Percentiles rank a stretch among this genome's conserved stretches.
phyloP scores from a whole-genome alignment of 73 alveolate genomes.

The Stentor roeselii region DNA sequence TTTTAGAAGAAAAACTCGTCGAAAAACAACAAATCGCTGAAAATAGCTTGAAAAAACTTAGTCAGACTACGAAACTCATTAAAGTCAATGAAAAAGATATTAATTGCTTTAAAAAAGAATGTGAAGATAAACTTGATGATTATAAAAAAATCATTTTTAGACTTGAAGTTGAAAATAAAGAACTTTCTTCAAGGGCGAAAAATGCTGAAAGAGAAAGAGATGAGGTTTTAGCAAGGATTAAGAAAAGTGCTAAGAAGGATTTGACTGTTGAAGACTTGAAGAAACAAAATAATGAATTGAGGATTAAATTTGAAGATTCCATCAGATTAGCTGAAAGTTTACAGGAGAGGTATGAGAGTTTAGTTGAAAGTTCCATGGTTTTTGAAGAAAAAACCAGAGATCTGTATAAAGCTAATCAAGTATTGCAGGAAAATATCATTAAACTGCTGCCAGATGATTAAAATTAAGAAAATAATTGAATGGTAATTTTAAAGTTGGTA shows the following conservation, averaged over 20 bases:
- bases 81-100: background rate
- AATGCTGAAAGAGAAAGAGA: background rate
- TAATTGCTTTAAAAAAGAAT: background rate
- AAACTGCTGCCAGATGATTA: background rate
- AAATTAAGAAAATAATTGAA: too few relatives aligned
- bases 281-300: constrained; percentile 1
- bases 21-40: background rate
- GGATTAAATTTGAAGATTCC: background rate
- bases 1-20: background rate
- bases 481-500: background rate
- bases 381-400: constrained; percentile 27
- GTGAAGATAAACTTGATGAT: constrained; percentile 12
- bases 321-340: background rate
- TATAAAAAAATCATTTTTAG: background rate
- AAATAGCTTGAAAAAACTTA: background rate
- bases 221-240: background rate
- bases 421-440: constrained; percentile 2
- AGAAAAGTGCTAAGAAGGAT: background rate
- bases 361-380: background rate
- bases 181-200: background rate
- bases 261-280: background rate
- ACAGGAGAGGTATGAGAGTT: background rate
- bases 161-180: background rate
- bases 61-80: background rate
- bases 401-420: constrained; percentile 18